Evolutionary conservation across 192 early-diverging fungal genomes (phyloP).

Genomic region (Backusella morwellensis): DNA sequence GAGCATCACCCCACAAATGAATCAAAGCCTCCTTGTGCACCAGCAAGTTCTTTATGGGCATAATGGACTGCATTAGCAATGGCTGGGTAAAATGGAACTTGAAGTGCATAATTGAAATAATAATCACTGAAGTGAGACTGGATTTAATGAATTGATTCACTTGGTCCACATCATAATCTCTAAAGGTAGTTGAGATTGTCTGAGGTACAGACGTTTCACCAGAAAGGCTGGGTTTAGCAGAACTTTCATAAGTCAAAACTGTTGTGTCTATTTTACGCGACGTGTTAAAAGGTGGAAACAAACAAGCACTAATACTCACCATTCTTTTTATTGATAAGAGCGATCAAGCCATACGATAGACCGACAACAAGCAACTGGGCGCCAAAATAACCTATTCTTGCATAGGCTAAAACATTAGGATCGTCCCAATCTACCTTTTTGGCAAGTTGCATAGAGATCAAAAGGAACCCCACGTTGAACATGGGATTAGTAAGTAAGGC

Average conservation of each 20-base stretch:
- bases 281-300: constrained; percentile 17
- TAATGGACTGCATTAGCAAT: constrained; percentile 80
- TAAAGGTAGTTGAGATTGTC: constrained; percentile 39
- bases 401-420: constrained; percentile 51
- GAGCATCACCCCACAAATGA: constrained; percentile 74
- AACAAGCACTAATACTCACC: constrained; percentile 36
- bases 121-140: constrained; percentile 61
- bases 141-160: constrained; percentile 68
- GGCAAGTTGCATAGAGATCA: constrained; percentile 68
- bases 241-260: constrained; percentile 73
- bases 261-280: constrained; percentile 61
- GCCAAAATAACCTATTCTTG: constrained; percentile 57
- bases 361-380: constrained; percentile 58
- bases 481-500: constrained; percentile 28
- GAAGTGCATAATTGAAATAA: constrained; percentile 85
- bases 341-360: constrained; percentile 38
- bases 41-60: constrained; percentile 72
- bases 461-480: constrained; percentile 60
- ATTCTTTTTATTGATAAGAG: constrained; percentile 66
- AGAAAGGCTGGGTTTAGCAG: constrained; percentile 53
- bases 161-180: constrained; percentile 79
- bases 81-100: constrained; percentile 89
- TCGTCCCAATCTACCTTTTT: constrained; percentile 72
- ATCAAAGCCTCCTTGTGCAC: constrained; percentile 77
- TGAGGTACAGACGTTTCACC: constrained; percentile 21